These are phyloP conservation scores for Ascoidea rubescens DNA, from an alignment of 805 yeast genomes.

Conservation along the genomic window DNA sequence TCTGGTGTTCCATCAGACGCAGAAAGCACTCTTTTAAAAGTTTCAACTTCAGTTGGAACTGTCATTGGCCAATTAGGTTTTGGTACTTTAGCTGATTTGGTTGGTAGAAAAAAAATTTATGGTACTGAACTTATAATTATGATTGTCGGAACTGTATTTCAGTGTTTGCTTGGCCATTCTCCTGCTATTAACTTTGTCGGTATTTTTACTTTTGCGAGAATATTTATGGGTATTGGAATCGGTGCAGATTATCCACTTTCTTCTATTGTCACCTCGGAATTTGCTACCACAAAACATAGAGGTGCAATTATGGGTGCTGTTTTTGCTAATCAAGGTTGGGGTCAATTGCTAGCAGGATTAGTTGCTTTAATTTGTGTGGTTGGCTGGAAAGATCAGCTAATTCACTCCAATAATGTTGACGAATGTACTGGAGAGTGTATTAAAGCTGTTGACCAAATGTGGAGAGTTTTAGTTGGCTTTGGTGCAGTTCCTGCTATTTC, in stretches of 20 bases:
- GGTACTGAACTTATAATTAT: slow-evolving; percentile 79
- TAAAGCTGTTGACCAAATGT: slow-evolving; percentile 81
- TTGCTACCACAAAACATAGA: slow-evolving; percentile 91
- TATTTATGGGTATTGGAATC: slow-evolving; percentile 88
- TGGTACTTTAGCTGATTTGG: slow-evolving; percentile 66
- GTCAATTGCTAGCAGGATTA: slow-evolving; percentile 79
- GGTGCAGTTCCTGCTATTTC: slow-evolving; percentile 81
- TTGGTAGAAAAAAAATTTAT: slow-evolving; percentile 80
- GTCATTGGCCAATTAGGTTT: slow-evolving; percentile 83
- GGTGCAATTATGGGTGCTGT: slow-evolving; percentile 97
- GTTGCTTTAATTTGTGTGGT: slow-evolving; percentile 66
- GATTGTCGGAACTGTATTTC: slow-evolving; percentile 66
- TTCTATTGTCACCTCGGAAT: slow-evolving; percentile 82
- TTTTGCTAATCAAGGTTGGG: slow-evolving; percentile 95
- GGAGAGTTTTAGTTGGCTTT: slow-evolving; percentile 84
- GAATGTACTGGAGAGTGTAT: slow-evolving; percentile 56
- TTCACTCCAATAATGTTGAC: slow-evolving; percentile 34
- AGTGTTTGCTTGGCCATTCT: slow-evolving; percentile 60
- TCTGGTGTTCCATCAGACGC: slow-evolving; percentile 45
- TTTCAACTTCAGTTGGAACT: slow-evolving; percentile 87
- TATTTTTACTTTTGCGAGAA: slow-evolving; percentile 63
- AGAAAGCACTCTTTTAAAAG: slow-evolving; percentile 65
- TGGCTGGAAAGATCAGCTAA: slow-evolving; percentile 55
- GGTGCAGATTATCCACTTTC: slow-evolving; percentile 96
- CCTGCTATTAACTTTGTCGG: slow-evolving; percentile 66